Evolutionary conservation across 192 early-diverging fungal genomes (phyloP), one percentile per base, ranked within the genome.

Genomic region (Backusella australiensis): DNA sequence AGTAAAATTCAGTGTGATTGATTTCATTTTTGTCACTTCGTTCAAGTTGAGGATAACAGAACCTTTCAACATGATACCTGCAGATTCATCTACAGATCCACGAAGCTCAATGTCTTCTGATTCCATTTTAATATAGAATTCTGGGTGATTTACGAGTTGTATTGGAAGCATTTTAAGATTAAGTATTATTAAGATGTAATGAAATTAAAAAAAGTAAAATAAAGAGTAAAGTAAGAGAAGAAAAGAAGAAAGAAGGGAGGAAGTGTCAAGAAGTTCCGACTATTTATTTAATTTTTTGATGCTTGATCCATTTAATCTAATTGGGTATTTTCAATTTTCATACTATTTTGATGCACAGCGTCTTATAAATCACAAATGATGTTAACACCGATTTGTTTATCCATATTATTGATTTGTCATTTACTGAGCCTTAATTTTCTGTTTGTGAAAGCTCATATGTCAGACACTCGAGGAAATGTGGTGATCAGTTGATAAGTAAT

Each of bases 11-110:
- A 92, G 75, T 42, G 69, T 73, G 34, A 92, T 84, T 5, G 85
- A 83, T 19, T 82, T 86, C 29, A 91, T 77, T 35, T 87, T 85
- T 34, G 85, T 88, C 3, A 81, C 34, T 69, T 92, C 91, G 26
- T 69, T 29, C 32, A 87, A 73, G 42, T 79, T 82, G 21, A 92
- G 76, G 8, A 85, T 63, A 2, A 92, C 79, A 23, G 82, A 77
- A 1, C 91, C 91, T 67, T 86, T 83, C 19, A 92, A 77, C 12
- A 92, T 56, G 29, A 78, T 76, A 29, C 87, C 86, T 9, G 78
- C 82, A 14, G 86, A 83, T 75, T 88, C 86, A 2, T 78, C 52
- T 2, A 68, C 39, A 56, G 69, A 46, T 17, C 87, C 87, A 67
- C 76, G 86, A 29, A 88, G 59, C 34, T 73, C 56, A 23, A 86